Evolutionary conservation across 1,139 yeast species (phyloP).

Genomic region (Yamadazyma trypodendri): DNA sequence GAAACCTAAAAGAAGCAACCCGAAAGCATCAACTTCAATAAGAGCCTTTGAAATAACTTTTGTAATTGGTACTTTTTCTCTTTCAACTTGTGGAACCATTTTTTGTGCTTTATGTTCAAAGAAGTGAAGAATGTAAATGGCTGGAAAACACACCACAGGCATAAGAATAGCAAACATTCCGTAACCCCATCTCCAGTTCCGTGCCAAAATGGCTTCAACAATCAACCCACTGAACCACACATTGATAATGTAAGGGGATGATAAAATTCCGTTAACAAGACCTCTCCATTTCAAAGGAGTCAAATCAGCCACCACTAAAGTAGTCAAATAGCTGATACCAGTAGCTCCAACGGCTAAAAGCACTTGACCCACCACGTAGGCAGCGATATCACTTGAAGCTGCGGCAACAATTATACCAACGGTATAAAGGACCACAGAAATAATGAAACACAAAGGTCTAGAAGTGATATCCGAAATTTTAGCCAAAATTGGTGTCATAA

Average conservation of each 20-base stretch:
- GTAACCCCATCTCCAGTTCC: slow-evolving; percentile 42
- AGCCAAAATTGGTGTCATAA: slow-evolving; percentile 27
- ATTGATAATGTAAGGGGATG: slow-evolving; percentile 29
- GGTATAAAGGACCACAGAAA: slow-evolving; percentile 21
- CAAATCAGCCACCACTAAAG: slow-evolving; percentile 27
- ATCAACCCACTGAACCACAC: slow-evolving; percentile 33
- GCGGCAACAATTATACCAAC: slow-evolving; percentile 29
- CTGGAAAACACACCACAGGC: slow-evolving; percentile 29
- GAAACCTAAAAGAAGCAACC: slow-evolving; percentile 31
- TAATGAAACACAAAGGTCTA: slow-evolving; percentile 24
- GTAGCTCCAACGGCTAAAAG: slow-evolving; percentile 27
- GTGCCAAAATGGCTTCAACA: slow-evolving; percentile 24
- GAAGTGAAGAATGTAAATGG: slow-evolving; percentile 23
- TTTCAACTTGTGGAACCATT: slow-evolving; percentile 5
- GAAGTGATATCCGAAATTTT: slow-evolving; percentile 32
- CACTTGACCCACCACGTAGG: slow-evolving; percentile 32
- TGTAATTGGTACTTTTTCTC: slow-evolving; percentile 2
- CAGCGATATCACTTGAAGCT: slow-evolving; percentile 23
- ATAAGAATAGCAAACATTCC: slow-evolving; percentile 38
- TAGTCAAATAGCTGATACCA: slow-evolving; percentile 18
- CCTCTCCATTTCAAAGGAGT: slow-evolving; percentile 36
- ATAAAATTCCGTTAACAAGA: slow-evolving; percentile 20
- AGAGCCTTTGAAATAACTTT: slow-evolving; percentile 4
- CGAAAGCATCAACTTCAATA: slow-evolving; percentile 30
- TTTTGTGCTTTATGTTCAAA: slow-evolving; percentile 22